Conservation (phyloP, 345 rosid genomes). For the Psidium friedrichsthalianum region DNA sequence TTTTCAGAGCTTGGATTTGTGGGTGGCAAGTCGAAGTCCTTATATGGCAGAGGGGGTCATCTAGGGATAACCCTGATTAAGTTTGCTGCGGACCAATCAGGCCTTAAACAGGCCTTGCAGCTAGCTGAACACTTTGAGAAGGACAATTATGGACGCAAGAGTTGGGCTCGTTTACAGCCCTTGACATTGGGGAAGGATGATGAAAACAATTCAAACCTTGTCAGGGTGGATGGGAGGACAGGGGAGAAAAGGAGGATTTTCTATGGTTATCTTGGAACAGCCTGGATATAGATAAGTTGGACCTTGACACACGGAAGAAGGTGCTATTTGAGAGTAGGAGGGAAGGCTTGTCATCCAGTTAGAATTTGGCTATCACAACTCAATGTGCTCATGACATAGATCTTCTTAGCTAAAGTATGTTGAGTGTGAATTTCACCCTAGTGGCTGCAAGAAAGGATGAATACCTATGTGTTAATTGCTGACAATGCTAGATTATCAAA, state of each 20-base stretch:
- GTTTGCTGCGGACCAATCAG: conserved; percentile 57
- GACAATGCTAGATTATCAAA: neutral
- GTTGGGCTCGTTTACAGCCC: conserved; percentile 59
- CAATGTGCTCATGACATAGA: neutral
- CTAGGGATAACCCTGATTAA: conserved; percentile 61
- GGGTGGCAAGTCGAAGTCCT: conserved; percentile 77
- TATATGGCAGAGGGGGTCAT: conserved; percentile 95
- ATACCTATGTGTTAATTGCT: neutral
- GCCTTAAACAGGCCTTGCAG: conserved; percentile 68
- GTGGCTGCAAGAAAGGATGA: neutral
- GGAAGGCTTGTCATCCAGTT: conserved; percentile 33
- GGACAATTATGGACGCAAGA: conserved; percentile 65
- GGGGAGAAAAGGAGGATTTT: conserved; percentile 73
- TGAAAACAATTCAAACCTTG: conserved; percentile 61
- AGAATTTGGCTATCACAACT: neutral
- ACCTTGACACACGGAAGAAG: conserved; percentile 74
- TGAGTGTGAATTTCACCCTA: neutral
- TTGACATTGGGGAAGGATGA: conserved; percentile 57
- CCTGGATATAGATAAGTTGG: conserved; percentile 68
- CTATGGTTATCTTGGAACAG: conserved; percentile 75
- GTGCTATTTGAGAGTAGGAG: conserved; percentile 56
- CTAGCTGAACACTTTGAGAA: conserved; percentile 76
- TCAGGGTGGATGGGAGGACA: conserved; percentile 50
- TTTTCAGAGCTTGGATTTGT: conserved; percentile 71
- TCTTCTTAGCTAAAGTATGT: neutral